A percentile compares a stretch with the other conserved stretches of the same genome.
These are phyloP conservation scores for Tricholoma matsutake DNA, from an alignment of 768 basidiomycete genomes.

Conservation along the genomic window DNA sequence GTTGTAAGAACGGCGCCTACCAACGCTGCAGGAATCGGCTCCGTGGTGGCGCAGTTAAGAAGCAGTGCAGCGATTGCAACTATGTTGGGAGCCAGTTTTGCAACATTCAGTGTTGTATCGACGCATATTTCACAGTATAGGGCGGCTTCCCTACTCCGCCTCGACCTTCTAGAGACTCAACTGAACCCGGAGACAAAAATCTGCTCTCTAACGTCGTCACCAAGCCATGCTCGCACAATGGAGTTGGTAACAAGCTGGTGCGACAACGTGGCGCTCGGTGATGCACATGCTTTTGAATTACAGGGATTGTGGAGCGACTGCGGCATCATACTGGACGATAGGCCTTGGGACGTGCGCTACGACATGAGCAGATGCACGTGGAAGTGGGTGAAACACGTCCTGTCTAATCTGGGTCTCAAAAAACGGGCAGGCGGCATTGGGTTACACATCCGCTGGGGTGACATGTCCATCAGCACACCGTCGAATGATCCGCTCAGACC, in stretches of 20 bases:
- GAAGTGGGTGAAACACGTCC: slow-evolving; percentile 3
- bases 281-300: background rate
- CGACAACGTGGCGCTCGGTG: background rate
- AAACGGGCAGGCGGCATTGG: slow-evolving; percentile 1
- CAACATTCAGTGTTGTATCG: background rate
- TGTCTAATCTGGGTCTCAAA: background rate
- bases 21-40: slow-evolving; percentile 1
- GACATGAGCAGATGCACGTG: slow-evolving; percentile 3
- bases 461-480: background rate
- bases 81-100: background rate
- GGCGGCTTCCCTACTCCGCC: background rate
- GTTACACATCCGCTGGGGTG: slow-evolving; percentile 2
- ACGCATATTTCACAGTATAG: slow-evolving; percentile 1
- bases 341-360: slow-evolving; percentile 2
- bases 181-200: background rate
- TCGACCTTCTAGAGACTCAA: background rate
- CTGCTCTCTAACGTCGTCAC: background rate
- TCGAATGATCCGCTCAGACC: background rate
- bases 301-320: background rate
- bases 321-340: slow-evolving; percentile 1
- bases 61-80: slow-evolving; percentile 2
- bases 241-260: slow-evolving; percentile 1
- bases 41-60: slow-evolving; percentile 2
- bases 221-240: background rate
- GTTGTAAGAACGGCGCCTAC: background rate